Percentiles rank a stretch among this genome's conserved stretches.
These are phyloP conservation scores for Eucalyptus pauciflora DNA, from an alignment of 345 rosid genomes.

Conservation along the genomic window DNA sequence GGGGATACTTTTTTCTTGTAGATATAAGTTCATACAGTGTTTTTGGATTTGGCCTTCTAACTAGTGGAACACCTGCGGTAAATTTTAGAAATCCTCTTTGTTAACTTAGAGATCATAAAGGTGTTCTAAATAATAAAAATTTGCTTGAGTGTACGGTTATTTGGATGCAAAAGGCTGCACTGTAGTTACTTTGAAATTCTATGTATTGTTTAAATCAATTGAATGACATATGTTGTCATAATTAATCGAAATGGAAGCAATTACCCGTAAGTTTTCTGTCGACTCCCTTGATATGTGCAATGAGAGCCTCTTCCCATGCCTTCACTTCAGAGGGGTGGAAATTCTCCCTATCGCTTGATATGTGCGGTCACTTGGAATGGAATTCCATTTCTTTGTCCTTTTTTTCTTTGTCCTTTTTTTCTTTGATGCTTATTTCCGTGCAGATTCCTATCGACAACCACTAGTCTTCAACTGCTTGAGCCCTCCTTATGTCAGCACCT, in stretches of 20 bases:
- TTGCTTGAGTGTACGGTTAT: background rate
- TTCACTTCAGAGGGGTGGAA: too few species aligned
- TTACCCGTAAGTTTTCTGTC: too few species aligned
- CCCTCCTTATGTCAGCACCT: background rate
- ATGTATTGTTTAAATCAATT: background rate
- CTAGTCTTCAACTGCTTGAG: background rate
- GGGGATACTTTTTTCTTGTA: background rate
- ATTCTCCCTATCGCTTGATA: too few species aligned
- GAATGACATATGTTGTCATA: background rate
- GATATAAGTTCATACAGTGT: background rate
- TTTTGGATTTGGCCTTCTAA: background rate
- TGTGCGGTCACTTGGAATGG: too few species aligned
- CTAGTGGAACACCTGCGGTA: background rate
- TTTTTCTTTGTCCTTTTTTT: too few species aligned
- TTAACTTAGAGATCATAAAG: background rate
- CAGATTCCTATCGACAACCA: background rate
- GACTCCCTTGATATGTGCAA: too few species aligned
- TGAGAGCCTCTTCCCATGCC: too few species aligned
- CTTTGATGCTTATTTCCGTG: too few species aligned
- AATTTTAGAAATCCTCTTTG: background rate
- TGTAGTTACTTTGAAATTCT: background rate
- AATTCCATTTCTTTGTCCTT: too few species aligned
- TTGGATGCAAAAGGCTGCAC: background rate
- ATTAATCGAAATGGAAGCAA: too few species aligned
- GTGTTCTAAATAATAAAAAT: too few species aligned